Evolutionary conservation across 1,284 basidiomycete species (phyloP), one percentile per base, ranked within the genome.

Genomic region (Neonothopanus nambi): DNA sequence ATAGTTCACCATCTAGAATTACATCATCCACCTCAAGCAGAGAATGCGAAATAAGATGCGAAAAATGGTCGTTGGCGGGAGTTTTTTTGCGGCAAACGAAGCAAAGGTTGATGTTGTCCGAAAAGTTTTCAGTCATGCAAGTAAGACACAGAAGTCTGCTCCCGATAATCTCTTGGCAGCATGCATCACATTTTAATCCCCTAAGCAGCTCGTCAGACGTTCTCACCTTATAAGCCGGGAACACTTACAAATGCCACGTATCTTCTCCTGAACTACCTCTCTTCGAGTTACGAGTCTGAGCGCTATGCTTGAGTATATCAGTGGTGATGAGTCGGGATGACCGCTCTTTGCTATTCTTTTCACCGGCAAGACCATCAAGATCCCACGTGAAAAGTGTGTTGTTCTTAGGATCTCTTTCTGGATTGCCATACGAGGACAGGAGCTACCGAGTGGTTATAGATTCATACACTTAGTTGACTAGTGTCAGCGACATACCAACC

Each of bases 31-130:
- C 52, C 38, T 64, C 64, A 37, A 62, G 39, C 18, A 65, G 38
- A n/a, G 30, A 17, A 51, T 51, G 49, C 30, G 28, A 42, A 3
- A 15, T 5, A 17, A 33, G 21, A 23, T 51, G 49, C 3, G 28
- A 11, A 26, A 51, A 51, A 24, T 17, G 15, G 30, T 42, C 40
- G 11, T 39, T 23, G 9, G 26, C 35, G 7, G 36, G 15, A 33
- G 17, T 17, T 43, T 61, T 64, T 37, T 69, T 64, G 11, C 65
- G 57, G 52, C 69, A 70, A 3, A 57, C 57, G 17, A 59, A 58
- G 46, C 70, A 72, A 3, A 72, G 54, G 38, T 72, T 68, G 28
- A 72, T 67, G 44, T 68, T 68, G 47, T 71, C 69, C 1, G 65
- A 66, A 12, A 67, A 59, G 43, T 70, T 65, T n/a, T 67, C 65